phyloP scores from a whole-genome alignment of 257 asterid genomes.

The Linderniella brevidens region DNA sequence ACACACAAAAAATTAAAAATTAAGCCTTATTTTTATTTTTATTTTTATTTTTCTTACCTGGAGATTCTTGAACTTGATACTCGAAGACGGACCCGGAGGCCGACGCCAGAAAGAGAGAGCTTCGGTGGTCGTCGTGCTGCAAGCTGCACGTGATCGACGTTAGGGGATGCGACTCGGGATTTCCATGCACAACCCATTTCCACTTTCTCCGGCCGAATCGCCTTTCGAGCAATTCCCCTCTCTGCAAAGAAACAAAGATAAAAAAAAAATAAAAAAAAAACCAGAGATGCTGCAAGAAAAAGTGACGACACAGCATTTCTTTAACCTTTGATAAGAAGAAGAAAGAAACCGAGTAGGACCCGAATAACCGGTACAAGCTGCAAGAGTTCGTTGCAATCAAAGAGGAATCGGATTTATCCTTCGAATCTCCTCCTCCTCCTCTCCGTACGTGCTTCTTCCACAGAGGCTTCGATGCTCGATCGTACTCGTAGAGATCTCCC shows the following conservation, averaged over 20 bases:
- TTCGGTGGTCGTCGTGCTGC: conserved; percentile 22
- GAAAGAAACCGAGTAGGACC: conserved; percentile 36
- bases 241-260: conserved; percentile 12
- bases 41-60: conserved; percentile 32
- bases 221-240: conserved; percentile 56
- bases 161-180: conserved; percentile 38
- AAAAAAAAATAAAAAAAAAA: not conserved
- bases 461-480: conserved; percentile 45
- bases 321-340: conserved; percentile 58
- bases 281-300: not conserved
- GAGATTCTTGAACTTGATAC: conserved; percentile 28
- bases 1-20: too few relatives aligned
- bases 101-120: conserved; percentile 39
- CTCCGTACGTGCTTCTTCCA: conserved; percentile 94
- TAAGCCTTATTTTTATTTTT: too few relatives aligned
- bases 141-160: conserved; percentile 54
- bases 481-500: conserved; percentile 86
- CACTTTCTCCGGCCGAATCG: conserved; percentile 56
- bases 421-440: conserved; percentile 24
- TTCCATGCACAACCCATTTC: conserved; percentile 79
- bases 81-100: conserved; percentile 54
- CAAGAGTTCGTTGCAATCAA: conserved; percentile 41
- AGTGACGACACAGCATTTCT: too few relatives aligned
- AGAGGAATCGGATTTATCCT: conserved; percentile 13
- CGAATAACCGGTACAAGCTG: conserved; percentile 29